Evolutionary conservation across 768 basidiomycete genomes (phyloP).

Genomic region (Panaeolus cyanescens): DNA sequence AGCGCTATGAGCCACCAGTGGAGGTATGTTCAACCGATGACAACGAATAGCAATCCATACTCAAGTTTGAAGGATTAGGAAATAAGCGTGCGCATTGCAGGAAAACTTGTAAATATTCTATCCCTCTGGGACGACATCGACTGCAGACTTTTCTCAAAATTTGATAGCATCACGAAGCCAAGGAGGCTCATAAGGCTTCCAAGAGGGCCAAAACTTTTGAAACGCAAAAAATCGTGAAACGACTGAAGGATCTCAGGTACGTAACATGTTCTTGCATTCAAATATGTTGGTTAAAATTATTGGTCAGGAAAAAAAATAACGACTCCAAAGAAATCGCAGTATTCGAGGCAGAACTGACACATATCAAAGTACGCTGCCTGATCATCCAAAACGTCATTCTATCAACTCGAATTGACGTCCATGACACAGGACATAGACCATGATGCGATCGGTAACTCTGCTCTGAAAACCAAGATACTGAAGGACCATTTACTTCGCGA

Average conservation of each 20-base stretch:
- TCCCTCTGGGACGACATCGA: neutral
- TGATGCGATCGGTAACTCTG: conserved; percentile 60
- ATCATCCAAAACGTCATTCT: neutral
- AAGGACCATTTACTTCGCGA: conserved; percentile 66
- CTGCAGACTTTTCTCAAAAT: conserved; percentile 5
- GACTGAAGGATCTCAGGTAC: conserved; percentile 70
- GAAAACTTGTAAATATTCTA: conserved; percentile 48
- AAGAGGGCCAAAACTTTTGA: conserved; percentile 86
- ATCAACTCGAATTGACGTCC: conserved; percentile 8
- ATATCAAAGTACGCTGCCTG: conserved; percentile 65
- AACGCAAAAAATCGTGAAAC: conserved; percentile 81
- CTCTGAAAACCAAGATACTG: conserved; percentile 70
- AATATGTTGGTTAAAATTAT: conserved; percentile 1
- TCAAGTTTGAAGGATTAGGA: conserved; percentile 30
- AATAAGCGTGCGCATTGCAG: conserved; percentile 41
- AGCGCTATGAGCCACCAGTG: conserved; percentile 34
- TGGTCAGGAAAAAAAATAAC: conserved; percentile 38
- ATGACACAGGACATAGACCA: conserved; percentile 53
- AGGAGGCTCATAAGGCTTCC: conserved; percentile 70
- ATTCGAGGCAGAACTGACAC: conserved; percentile 59
- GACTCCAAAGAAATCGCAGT: conserved; percentile 42
- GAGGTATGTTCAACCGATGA: conserved; percentile 28
- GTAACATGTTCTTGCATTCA: conserved; percentile 9
- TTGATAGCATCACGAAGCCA: conserved; percentile 71
- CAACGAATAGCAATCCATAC: neutral